Base-by-base conservation (phyloP, 2,329 filamentous ascomycete species). In the Pestalotiopsis sp. region DNA sequence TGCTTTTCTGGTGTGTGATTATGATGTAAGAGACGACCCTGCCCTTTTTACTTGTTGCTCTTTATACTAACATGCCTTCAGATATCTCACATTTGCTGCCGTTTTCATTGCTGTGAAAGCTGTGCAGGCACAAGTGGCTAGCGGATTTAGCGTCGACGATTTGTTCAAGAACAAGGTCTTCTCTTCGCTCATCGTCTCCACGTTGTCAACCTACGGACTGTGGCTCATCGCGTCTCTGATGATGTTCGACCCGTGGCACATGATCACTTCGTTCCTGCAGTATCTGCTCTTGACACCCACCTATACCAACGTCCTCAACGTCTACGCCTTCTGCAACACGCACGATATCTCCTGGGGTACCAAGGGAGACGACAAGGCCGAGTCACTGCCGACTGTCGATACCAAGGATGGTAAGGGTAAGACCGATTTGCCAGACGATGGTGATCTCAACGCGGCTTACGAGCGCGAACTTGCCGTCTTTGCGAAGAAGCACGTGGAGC, bases 201-300 rank as follows among this genome's bases (percentile, higher is more conserved):
- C 98, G 76, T 88, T 93, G 75, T 96, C 94, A 12, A 99, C 96
- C 0, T 99, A 96, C 78, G 87, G 97, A 71, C 91, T 99, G 76
- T 99, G 95, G 92, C 88, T 98, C 69, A 83, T 99, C 65, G 92
- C 94, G 0, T 97, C 94, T 9, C 86, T 99, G 73, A 85, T 99
- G 73, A 98, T 98, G 90, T 90, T 98, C 80, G 96, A 99, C 79
- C 96, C 96, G 4, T 99, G 96, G 95, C 96, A 99, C 83, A 98
- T 99, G 94, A 87, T 97, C 80, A 98, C 96, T n/a, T 91, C 92
- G 69, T 94, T 98, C 81, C 80, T 94, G 63, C 96, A 98, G 87
- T 99, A 99, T 80, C 90, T 98, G 75, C 89, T 98, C 57, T 87
- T 99, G 69, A 97, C 95, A 0, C 96, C 96, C 0, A 97, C 95